Evolutionary conservation across 352 stramenopile genomes (phyloP).

Genomic region (Phytophthora ohioensis): DNA sequence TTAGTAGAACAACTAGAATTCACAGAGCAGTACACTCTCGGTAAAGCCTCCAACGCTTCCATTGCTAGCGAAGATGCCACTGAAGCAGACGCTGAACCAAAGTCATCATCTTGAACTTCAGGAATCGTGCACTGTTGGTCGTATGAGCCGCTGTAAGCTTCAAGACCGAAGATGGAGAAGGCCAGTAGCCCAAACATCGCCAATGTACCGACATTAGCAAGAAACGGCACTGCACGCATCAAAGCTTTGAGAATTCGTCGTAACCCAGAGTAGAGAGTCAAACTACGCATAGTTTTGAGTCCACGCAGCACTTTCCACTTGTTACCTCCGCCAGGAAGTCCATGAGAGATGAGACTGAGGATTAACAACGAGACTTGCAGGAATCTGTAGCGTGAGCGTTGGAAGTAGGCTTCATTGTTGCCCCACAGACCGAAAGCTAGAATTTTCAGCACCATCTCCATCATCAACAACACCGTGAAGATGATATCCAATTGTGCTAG

Average conservation of each 20-base stretch:
- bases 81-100: conserved; percentile 13
- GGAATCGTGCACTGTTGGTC: conserved; percentile 56
- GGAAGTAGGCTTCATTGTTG: conserved; percentile 59
- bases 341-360: conserved; percentile 61
- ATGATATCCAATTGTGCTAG: conserved; percentile 53
- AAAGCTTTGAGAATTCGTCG: conserved; percentile 76
- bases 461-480: conserved; percentile 66
- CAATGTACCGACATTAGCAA: conserved; percentile 78
- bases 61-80: conserved; percentile 23
- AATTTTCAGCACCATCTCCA: conserved; percentile 69
- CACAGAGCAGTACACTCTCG: conserved; percentile 58
- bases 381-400: conserved; percentile 53
- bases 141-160: conserved; percentile 69
- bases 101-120: background rate
- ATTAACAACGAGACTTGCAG: conserved; percentile 63
- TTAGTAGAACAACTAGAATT: conserved; percentile 51
- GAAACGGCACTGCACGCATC: conserved; percentile 70
- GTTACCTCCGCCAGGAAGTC: conserved; percentile 23
- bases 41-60: conserved; percentile 47
- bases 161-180: conserved; percentile 82
- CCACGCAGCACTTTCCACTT: conserved; percentile 66
- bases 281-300: conserved; percentile 70
- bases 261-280: conserved; percentile 73
- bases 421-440: conserved; percentile 61
- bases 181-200: conserved; percentile 79